phyloP scores from a whole-genome alignment of 805 yeast genomes.

The Teunomyces atbi region DNA sequence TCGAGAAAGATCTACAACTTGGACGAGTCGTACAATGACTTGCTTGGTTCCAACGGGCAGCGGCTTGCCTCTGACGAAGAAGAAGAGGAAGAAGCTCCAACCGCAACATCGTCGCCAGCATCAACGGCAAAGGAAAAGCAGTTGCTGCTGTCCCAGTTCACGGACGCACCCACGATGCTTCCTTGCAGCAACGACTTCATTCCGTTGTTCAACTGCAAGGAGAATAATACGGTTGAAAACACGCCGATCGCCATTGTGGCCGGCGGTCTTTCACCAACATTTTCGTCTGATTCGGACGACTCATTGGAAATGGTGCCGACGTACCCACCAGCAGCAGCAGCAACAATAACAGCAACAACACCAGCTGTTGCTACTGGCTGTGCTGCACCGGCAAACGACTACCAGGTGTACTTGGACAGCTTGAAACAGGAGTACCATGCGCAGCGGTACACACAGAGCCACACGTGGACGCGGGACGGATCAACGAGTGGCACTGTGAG shows the following conservation, averaged over 20 bases:
- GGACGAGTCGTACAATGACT: constrained; percentile 6
- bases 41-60: not conserved
- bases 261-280: not conserved
- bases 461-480: not conserved
- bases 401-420: constrained; percentile 17
- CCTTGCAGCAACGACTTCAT: constrained; percentile 4
- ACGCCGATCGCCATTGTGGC: not conserved
- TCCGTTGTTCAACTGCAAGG: constrained; percentile 3
- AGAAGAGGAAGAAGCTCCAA: constrained; percentile 7
- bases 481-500: not conserved
- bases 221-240: constrained; percentile 1
- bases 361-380: not conserved
- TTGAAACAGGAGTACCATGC: constrained; percentile 4
- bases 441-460: not conserved
- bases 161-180: not conserved
- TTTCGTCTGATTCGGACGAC: constrained; percentile 1
- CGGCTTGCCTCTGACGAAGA: constrained; percentile 3
- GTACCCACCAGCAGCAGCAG: not conserved
- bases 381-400: constrained; percentile 12
- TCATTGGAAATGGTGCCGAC: not conserved
- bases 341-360: not conserved
- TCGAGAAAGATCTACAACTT: constrained; percentile 31
- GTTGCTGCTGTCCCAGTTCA: constrained; percentile 6
- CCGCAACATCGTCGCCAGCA: constrained; percentile 14
- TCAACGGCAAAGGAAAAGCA: constrained; percentile 12